A percentile compares a stretch with the other conserved stretches of the same genome.
Evolutionary conservation across 2,329 filamentous ascomycete species (phyloP).

Genomic region (Ophiocordyceps australis): DNA sequence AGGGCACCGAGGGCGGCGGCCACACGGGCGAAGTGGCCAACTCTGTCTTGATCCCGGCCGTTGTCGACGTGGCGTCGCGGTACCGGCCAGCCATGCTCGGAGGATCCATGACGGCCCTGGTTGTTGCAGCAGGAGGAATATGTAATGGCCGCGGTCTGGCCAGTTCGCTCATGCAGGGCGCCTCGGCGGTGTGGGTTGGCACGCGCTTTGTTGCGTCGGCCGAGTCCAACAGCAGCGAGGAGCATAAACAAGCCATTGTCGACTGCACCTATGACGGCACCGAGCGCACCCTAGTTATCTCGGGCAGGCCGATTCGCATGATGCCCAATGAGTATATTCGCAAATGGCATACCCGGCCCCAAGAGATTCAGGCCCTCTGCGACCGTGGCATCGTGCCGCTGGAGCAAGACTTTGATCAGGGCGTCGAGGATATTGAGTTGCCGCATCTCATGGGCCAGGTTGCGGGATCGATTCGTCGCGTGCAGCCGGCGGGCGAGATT

Average conservation of each 20-base stretch:
- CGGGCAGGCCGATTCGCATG: slow-evolving; percentile 65
- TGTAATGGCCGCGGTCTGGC: slow-evolving; percentile 69
- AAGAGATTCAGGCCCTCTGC: slow-evolving; percentile 59
- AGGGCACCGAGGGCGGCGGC: slow-evolving; percentile 84
- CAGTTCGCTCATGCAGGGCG: slow-evolving; percentile 71
- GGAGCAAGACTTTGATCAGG: slow-evolving; percentile 65
- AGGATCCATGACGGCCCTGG: slow-evolving; percentile 47
- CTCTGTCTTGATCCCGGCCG: slow-evolving; percentile 70
- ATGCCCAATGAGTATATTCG: slow-evolving; percentile 70
- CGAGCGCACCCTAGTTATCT: slow-evolving; percentile 63
- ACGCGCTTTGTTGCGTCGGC: slow-evolving; percentile 74
- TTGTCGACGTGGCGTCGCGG: slow-evolving; percentile 62
- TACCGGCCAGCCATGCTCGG: slow-evolving; percentile 55
- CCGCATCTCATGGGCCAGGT: slow-evolving; percentile 94
- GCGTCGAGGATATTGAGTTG: slow-evolving; percentile 56
- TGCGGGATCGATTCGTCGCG: slow-evolving; percentile 54
- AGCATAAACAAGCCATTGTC: slow-evolving; percentile 75
- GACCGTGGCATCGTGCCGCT: slow-evolving; percentile 64
- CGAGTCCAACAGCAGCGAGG: slow-evolving; percentile 64
- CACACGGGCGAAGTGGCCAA: slow-evolving; percentile 81
- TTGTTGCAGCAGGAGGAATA: slow-evolving; percentile 81
- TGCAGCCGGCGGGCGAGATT: slow-evolving; percentile 70
- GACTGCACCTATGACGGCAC: slow-evolving; percentile 66
- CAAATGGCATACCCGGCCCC: slow-evolving; percentile 60
- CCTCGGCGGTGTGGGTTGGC: slow-evolving; percentile 81